Evolutionary conservation across 257 asterid species (phyloP), one percentile per base, ranked within the genome.

Genomic region (Solanum peruvianum): DNA sequence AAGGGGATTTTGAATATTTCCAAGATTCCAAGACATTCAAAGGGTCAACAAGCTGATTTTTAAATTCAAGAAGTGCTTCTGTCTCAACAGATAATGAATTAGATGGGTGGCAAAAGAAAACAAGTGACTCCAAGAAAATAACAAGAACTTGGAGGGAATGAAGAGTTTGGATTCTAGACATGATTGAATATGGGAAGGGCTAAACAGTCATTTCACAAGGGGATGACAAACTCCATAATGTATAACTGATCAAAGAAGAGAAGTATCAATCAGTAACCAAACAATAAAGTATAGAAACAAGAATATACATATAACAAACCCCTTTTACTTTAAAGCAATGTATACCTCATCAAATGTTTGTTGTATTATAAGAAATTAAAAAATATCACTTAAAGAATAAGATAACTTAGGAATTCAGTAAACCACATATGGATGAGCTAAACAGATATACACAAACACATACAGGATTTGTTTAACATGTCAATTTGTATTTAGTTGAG

Each of bases 21-120:
- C 99, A 96, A 21, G 99, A 94, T 86, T 90, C 92, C 77, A 97
- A 88, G 87, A 86, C 82, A 89, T 92, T 91, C 45, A 90, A 86
- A 37, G 98, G 98, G 89, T 97, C 99, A 91, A n/a, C 44, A 75
- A 97, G 88, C 52, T 90, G 93, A 84, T 83, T 88, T 88, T 93
- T 97, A 93, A 95, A 92, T 41, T 94, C 94, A 83, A 95, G 88
- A 52, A 97, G 92, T 84, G 98, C 98, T 69, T 91, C 88, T 35
- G 89, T 85, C 86, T 97, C 99, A 20, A 70, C n/a, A n/a, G 56
- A 82, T 64, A 89, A 87, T 78, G 92, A 83, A 67, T 70, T 76
- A 42, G 92, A 93, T 58, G 86, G 73, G 6, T 72, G 86, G 85
- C 84, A 87, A 82, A 82, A 29, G 33, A 89, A 88, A 52, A 89